phyloP scores from a whole-genome alignment of 2,329 filamentous ascomycete genomes.

The Atkinsonella texensis region DNA sequence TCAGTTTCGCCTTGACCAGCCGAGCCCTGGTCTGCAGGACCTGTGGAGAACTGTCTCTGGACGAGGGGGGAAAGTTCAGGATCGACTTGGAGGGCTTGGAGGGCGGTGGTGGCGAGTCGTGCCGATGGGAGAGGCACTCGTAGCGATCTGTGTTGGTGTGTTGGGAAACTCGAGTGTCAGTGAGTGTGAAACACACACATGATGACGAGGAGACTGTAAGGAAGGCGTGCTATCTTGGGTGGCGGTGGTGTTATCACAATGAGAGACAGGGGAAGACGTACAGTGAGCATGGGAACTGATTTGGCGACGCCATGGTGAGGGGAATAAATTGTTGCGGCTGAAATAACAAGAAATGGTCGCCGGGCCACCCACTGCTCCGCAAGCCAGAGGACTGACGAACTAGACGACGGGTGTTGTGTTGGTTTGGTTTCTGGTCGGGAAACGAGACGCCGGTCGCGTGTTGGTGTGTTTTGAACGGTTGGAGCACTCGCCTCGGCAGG shows the following conservation, averaged over 20 bases:
- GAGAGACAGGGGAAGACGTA: constrained; percentile 24
- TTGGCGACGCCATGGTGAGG: constrained; percentile 5
- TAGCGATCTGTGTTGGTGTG: constrained; percentile 43
- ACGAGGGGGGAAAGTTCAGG: constrained; percentile 81
- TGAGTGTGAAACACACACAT: too few species aligned
- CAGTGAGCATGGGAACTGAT: constrained; percentile 7
- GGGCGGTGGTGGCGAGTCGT: constrained; percentile 65
- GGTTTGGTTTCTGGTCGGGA: background rate
- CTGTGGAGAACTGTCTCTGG: constrained; percentile 53
- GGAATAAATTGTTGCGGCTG: background rate
- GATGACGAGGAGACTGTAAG: too few species aligned
- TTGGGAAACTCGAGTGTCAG: too few species aligned
- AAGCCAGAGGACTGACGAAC: too few species aligned
- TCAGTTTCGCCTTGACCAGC: constrained; percentile 8
- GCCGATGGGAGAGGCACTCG: constrained; percentile 70
- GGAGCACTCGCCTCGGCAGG: background rate
- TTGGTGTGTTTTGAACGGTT: background rate
- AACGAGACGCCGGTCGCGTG: background rate
- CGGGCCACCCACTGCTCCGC: background rate
- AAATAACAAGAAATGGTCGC: background rate
- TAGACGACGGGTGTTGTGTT: background rate
- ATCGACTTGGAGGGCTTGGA: constrained; percentile 70
- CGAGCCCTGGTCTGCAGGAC: constrained; percentile 13
- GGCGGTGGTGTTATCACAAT: background rate
- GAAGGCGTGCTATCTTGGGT: background rate